Conservation (phyloP, 139 green algal species). For the Chlorella sp. region DNA sequence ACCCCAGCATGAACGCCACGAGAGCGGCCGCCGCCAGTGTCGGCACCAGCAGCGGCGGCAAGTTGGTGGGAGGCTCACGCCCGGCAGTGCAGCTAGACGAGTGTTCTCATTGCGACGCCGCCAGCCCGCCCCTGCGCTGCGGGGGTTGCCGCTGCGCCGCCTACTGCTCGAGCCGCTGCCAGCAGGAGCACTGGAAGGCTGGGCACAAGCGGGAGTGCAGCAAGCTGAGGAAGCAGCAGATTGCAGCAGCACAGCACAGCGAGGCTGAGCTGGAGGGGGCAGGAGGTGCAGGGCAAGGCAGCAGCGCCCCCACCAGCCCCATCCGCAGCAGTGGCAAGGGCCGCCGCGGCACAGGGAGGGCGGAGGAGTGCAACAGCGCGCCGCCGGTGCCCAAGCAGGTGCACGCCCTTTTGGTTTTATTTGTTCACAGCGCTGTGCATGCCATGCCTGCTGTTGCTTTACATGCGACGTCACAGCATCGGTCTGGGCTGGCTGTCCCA, state of each 20-base stretch:
- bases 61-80: not conserved
- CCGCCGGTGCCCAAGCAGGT: constrained; percentile 15
- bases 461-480: too few species aligned
- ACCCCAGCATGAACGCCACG: not conserved
- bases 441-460: too few species aligned
- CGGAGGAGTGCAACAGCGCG: constrained; percentile 21
- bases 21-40: not conserved
- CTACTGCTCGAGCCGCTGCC: constrained; percentile 35
- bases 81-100: not conserved
- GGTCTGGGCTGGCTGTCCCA: not conserved
- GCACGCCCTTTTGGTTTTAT: not conserved
- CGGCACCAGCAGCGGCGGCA: not conserved
- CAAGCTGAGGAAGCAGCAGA: constrained; percentile 26
- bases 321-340: not conserved
- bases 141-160: not conserved
- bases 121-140: not conserved
- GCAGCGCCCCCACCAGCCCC: not conserved
- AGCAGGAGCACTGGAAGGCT: constrained; percentile 42
- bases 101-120: not conserved
- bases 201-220: constrained; percentile 52
- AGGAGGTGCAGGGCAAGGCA: not conserved
- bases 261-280: not conserved
- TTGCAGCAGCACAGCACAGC: not conserved
- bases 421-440: too few species aligned
- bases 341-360: not conserved